Evolutionary conservation across 495 filamentous ascomycete genomes (phyloP), one percentile per base, ranked within the genome.

Genomic region (Pseudevernia furfuracea): DNA sequence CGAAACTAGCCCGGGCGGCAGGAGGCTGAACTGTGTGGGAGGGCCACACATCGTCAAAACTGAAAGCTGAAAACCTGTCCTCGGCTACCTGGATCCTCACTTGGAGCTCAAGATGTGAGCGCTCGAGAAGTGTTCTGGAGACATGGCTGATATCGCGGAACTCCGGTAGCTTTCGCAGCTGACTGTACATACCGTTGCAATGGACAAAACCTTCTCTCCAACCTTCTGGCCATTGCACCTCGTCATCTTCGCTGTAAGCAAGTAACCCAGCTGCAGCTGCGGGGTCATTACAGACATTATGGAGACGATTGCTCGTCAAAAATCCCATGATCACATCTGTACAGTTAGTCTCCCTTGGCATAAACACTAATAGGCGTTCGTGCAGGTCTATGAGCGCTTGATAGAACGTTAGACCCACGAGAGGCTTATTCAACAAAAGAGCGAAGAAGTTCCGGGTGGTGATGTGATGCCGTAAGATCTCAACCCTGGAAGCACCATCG

Each of bases 361-460:
- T 78, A 63, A 82, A 85, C 4, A 71, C 34, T 48, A 81, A 75
- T 4, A 85, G 75, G 4, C 85, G 79, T 28, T 79, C 73, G 44
- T 80, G 79, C 14, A 88, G 71, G 66, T 87, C 84, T 0, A 75
- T 71, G 19, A 88, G 66, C 10, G 82, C 81, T 67, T 85, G 82
- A 61, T 76, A 81, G 0, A 87, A 71, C 1, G 80, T 83, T 2
- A 83, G 63, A 0, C 85, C 85, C 25, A 86, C 85, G 0, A 87
- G 73, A 0, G 83, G 80, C 43, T 80, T 78, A 34, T 80, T 73
- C 59, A 78, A 80, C 3, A 87, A 72, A 21, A 86, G 70, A 1
- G 84, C 84, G 67, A 87, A 85, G 55, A 87, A 79, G 67, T 87
- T 87, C 39, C 85, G 78, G 10, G 85, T 87, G 4, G 85, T 83